phyloP scores from a whole-genome alignment of 140 eudicot species.

The Bidens hawaiensis region DNA sequence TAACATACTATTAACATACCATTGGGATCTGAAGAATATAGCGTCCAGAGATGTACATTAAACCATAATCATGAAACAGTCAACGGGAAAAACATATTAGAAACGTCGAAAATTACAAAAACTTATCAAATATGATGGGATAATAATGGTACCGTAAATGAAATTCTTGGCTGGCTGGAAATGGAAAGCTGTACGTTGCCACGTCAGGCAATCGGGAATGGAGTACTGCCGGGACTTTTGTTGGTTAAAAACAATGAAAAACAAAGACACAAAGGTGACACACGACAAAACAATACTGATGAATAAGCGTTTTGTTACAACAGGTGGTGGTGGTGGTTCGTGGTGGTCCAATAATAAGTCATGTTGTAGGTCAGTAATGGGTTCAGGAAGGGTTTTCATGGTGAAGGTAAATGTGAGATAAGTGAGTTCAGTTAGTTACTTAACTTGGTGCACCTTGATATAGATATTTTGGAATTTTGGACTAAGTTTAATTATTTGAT shows the following conservation, averaged over 20 bases:
- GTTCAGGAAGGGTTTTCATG: conserved; percentile 25
- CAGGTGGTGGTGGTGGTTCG: conserved; percentile 4
- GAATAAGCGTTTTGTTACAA: background rate
- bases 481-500: background rate
- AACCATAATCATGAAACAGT: conserved; percentile 13
- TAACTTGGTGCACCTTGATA: background rate
- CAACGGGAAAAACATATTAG: background rate
- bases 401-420: conserved; percentile 2
- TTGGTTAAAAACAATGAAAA: conserved; percentile 13
- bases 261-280: conserved; percentile 9
- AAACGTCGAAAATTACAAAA: background rate
- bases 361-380: conserved; percentile 17
- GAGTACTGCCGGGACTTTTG: background rate
- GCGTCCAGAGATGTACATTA: conserved; percentile 14
- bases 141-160: conserved; percentile 30
- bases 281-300: conserved; percentile 16
- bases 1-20: conserved; percentile 22
- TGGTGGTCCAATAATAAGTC: conserved; percentile 23
- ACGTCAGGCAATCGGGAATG: conserved; percentile 14
- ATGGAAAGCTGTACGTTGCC: conserved; percentile 40
- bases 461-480: conserved; percentile 1
- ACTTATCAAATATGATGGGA: background rate
- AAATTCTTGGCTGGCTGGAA: conserved; percentile 38
- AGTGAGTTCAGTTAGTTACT: conserved; percentile 1
- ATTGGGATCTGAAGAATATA: conserved; percentile 35